Conservation (phyloP, 257 asterid species). For the Solanum bulbocastanum region DNA sequence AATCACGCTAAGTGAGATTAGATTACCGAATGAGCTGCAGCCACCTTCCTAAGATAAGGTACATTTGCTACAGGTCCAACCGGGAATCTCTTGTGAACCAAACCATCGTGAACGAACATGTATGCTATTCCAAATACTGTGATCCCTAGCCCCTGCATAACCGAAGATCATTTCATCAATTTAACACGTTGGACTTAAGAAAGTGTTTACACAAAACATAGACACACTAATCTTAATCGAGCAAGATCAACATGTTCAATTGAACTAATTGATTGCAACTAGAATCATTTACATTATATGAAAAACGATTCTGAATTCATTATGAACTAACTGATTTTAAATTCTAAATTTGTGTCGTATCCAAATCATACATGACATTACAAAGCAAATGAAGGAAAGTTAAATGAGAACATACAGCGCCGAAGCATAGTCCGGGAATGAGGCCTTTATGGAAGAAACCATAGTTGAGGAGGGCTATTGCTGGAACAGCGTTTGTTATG, state of each 20-base stretch:
- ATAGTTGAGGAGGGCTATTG: conserved; percentile 76
- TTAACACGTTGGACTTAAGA: not conserved
- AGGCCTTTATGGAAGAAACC: conserved; percentile 92
- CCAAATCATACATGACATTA: not conserved
- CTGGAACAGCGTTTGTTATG: conserved; percentile 83
- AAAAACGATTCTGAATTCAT: not conserved
- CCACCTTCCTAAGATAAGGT: conserved; percentile 78
- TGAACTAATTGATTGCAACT: not conserved
- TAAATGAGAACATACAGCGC: conserved; percentile 55
- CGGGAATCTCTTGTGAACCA: conserved; percentile 88
- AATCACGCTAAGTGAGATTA: not conserved
- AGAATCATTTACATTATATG: not conserved
- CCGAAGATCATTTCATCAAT: not conserved
- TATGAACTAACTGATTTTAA: not conserved
- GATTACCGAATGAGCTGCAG: conserved; percentile 88
- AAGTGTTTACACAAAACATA: not conserved
- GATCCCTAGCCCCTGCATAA: conserved; percentile 81
- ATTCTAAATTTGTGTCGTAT: not conserved
- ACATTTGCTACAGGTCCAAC: conserved; percentile 97
- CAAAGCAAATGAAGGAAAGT: not conserved
- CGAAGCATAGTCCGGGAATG: conserved; percentile 91
- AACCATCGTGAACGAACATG: conserved; percentile 99
- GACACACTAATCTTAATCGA: not conserved
- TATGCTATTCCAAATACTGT: conserved; percentile 96
- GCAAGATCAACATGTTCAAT: not conserved